Evolutionary conservation across 2,329 filamentous ascomycete species (phyloP), one percentile per base, ranked within the genome.

Genomic region (Neofusicoccum laricinum): DNA sequence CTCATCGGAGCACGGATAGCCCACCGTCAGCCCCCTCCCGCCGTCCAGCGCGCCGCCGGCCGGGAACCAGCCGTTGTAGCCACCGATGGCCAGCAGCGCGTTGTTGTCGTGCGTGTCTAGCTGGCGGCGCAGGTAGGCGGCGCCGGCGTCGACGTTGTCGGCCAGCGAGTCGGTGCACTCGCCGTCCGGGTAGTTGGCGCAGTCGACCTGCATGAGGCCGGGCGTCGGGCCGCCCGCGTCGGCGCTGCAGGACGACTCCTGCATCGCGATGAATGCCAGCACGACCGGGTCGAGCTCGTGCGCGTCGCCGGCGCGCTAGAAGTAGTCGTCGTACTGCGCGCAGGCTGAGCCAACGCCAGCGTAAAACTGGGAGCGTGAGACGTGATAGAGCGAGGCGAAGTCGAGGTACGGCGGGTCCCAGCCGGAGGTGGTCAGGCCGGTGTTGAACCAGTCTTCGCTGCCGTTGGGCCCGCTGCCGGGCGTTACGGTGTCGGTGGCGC

Each of bases 1-100:
- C 59, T 73, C 72, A 3, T 61, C 53, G 2, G 69, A 72, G 65
- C 72, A 73, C 32, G 70, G 71, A 63, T 72, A 73, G 32, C 65
- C 63, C 45, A 64, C 59, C 7, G 71, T 76, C 15, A 77, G 64
- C 5, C 73, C 75, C 61, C 68, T 69, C 36, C 71, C 70, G 14
- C 68, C 69, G 64, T 77, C 77, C 41, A 71, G 64, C n/a, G 68
- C 68, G 55, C 67, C 70, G 14, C 65, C 66, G 2, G 71, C 71
- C 25, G 70, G 73, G 66, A 77, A 77, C 75, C 74, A 78, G 48
- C 75, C 75, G 58, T 77, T 77, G 64, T 77, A 77, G n/a, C 66
- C 66, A 15, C 74, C 75, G 38, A 78, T 70, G 6, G 75, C 75
- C 32, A 67, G 62, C 19, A 77, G 67, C 2, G 72, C 74, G 66